A percentile compares a stretch with the other conserved stretches of the same genome.
Evolutionary conservation across 83 land plant genomes (phyloP).

Genomic region (Diphasiastrum complanatum): DNA sequence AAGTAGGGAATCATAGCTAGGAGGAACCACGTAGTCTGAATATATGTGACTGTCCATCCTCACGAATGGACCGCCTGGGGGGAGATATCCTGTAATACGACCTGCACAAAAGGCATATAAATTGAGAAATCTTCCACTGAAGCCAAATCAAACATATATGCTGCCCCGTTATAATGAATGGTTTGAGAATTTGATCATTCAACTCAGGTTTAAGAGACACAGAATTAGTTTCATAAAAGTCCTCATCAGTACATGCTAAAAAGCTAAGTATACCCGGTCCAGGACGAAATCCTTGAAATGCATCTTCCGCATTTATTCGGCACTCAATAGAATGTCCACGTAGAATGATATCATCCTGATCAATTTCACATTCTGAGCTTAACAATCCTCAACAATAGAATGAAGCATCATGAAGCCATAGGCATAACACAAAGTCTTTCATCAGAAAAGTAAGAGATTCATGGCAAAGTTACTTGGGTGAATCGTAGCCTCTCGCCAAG

Average conservation of each 20-base stretch:
- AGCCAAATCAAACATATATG: background rate
- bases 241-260: background rate
- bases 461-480: conserved; percentile 53
- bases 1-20: conserved; percentile 90
- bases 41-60: conserved; percentile 98
- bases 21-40: conserved; percentile 95
- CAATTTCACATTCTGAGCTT: conserved; percentile 1
- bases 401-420: background rate
- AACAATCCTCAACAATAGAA: background rate
- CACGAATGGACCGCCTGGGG: conserved; percentile 96
- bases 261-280: conserved; percentile 55
- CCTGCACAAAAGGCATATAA: conserved; percentile 34
- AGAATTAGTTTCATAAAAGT: background rate
- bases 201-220: background rate
- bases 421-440: background rate
- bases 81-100: conserved; percentile 79
- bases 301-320: conserved; percentile 99
- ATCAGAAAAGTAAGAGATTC: background rate
- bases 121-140: background rate
- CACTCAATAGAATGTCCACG: conserved; percentile 96
- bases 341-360: conserved; percentile 79
- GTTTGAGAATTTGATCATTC: background rate
- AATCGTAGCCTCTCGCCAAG: conserved; percentile 79
- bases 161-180: background rate
- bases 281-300: conserved; percentile 86